Base-by-base conservation (phyloP, 1,139 yeast genomes). In the Geotrichum bryndzae region DNA sequence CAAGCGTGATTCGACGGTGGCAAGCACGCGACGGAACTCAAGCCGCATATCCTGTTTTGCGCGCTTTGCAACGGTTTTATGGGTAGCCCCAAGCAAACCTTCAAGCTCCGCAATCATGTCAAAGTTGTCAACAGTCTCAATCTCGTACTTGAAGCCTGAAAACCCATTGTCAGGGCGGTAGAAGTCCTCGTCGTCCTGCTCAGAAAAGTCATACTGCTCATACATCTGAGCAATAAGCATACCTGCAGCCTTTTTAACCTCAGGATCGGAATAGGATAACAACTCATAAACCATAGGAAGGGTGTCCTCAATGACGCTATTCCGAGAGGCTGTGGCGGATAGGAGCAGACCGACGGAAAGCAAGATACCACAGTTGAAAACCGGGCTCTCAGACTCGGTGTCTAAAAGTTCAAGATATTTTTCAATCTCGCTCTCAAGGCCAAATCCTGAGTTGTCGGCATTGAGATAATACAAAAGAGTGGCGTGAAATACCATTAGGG, bases 41-140 rank as follows among this genome's bases (percentile, higher is more conserved):
- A 89, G 82, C 68, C 84, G 84, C 41, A 83, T 79, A 56, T 82
- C 84, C 64, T 81, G 82, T 71, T 84, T 86, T 63, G 84, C 88
- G 4, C 48, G 41, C 52, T 53, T 56, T 15, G 59, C 58, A 31
- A 53, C 50, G 7, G 59, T 22, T 22, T 59, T 59, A n/a, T 53
- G 51, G 10, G 56, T 31, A 71, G 82, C 59, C 4, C 41, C 54
- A 10, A 53, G 35, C 22, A 60, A 50, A 13, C 29, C 38, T 15
- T 56, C 53, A 22, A 60, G 8, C 27, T 54, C 48, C 2, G 56
- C 31, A 2, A 83, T 76, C 51, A 86, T 74, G 57, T 80, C 76
- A 5, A 77, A 84, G 58, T 81, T 82, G 69, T 86, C 89, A 63
- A 82, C 79, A 71, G 82, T 84, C 2, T 90, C 90, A 2, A 82